Conservation (phyloP, 2,329 filamentous ascomycete genomes). For the Allantophomopsis lycopodina region DNA sequence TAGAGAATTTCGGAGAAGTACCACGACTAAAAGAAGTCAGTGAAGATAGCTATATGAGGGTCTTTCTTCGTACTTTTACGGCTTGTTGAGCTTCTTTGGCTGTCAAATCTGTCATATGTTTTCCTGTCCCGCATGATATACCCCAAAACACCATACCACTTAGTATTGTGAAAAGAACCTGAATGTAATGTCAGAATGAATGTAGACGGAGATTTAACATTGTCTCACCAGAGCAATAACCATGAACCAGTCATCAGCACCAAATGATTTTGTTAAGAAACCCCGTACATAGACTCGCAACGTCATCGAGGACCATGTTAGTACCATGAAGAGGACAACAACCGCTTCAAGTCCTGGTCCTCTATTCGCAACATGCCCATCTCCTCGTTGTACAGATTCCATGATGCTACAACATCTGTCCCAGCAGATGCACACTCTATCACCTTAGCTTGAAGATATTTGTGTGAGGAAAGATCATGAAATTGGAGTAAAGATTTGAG, state of each 20-base stretch:
- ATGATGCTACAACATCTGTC: too few relatives aligned
- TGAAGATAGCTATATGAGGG: conserved; percentile 1
- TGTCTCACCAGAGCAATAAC: conserved; percentile 18
- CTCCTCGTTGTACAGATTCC: too few relatives aligned
- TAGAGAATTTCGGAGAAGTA: background rate
- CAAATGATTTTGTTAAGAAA: conserved; percentile 25
- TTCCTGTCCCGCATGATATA: conserved; percentile 14
- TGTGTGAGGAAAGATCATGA: too few relatives aligned
- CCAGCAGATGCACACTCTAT: too few relatives aligned
- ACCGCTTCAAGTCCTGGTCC: conserved; percentile 7
- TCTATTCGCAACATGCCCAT: conserved; percentile 1
- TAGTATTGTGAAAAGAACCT: conserved; percentile 6
- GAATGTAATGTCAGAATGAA: background rate
- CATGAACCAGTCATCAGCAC: conserved; percentile 33
- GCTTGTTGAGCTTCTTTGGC: too few relatives aligned
- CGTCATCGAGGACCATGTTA: conserved; percentile 22
- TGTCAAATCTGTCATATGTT: conserved; percentile 4
- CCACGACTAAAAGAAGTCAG: too few relatives aligned
- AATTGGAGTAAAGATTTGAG: too few relatives aligned
- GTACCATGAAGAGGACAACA: conserved; percentile 16
- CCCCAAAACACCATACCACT: conserved; percentile 10
- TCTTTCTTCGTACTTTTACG: conserved; percentile 27
- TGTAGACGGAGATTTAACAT: too few relatives aligned
- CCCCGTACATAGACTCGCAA: conserved; percentile 31
- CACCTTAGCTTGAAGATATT: too few relatives aligned